Conservation (phyloP, 1,284 basidiomycete genomes). For the Ceratobasidium sp. region DNA sequence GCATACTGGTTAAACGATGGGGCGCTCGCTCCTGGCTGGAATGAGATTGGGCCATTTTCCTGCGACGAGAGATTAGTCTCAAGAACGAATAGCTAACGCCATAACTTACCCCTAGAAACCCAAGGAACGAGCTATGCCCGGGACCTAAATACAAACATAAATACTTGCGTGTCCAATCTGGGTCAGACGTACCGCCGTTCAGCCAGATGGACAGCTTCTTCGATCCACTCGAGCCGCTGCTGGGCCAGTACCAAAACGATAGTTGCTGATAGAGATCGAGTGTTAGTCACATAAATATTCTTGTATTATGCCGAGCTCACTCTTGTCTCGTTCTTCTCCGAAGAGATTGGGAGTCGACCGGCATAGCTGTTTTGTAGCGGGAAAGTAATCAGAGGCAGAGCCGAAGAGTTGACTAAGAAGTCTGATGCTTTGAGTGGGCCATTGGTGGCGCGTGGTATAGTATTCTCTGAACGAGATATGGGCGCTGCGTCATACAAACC, state of each 20-base stretch:
- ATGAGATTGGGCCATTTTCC: conserved; percentile 57
- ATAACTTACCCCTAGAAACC: conserved; percentile 9
- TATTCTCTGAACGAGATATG: background rate
- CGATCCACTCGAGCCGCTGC: background rate
- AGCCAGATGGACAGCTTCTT: conserved; percentile 17
- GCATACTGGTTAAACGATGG: conserved; percentile 56
- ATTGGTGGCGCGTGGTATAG: background rate
- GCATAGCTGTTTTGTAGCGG: conserved; percentile 47
- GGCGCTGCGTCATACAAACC: background rate
- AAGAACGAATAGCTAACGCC: background rate
- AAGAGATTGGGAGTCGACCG: conserved; percentile 45
- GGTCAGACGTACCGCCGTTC: background rate
- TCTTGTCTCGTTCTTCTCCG: conserved; percentile 38
- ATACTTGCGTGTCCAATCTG: background rate
- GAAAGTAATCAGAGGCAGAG: conserved; percentile 47
- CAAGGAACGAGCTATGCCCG: conserved; percentile 15
- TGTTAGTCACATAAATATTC: background rate
- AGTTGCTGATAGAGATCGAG: conserved; percentile 28
- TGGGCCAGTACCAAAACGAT: conserved; percentile 49
- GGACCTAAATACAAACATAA: background rate
- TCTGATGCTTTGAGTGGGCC: background rate
- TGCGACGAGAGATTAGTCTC: conserved; percentile 48
- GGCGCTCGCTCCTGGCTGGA: conserved; percentile 54
- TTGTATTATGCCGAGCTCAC: background rate
- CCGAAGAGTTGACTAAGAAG: conserved; percentile 48